Percentiles rank a stretch among this genome's conserved stretches.
Conservation (phyloP, 257 asterid species). For the Henckelia pumila region DNA sequence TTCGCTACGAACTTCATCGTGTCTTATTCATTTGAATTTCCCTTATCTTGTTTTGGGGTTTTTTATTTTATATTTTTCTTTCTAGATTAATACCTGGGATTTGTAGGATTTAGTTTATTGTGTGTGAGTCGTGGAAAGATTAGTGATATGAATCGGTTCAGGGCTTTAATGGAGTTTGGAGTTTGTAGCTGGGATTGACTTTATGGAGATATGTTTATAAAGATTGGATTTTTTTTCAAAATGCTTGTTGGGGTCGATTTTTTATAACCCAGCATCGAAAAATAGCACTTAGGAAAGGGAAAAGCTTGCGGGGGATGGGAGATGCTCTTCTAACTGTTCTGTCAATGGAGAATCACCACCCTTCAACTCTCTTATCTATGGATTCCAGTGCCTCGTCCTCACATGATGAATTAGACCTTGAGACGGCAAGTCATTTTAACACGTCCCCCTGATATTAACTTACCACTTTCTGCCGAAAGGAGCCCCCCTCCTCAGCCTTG, state of each 20-base stretch:
- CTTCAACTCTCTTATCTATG: conserved; percentile 89
- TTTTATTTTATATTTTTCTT: conserved; percentile 8
- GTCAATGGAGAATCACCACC: conserved; percentile 85
- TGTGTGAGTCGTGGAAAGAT: conserved; percentile 26
- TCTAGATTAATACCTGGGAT: not conserved
- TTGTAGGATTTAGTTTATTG: conserved; percentile 26
- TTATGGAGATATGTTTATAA: conserved; percentile 19
- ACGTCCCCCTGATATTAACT: conserved; percentile 86
- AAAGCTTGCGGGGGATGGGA: conserved; percentile 51
- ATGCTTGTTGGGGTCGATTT: conserved; percentile 34
- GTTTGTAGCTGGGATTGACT: conserved; percentile 35
- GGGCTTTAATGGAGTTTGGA: conserved; percentile 31
- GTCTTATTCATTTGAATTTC: conserved; percentile 19
- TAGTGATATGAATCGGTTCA: conserved; percentile 23
- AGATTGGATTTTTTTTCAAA: conserved; percentile 33
- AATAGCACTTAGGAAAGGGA: conserved; percentile 21
- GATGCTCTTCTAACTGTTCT: conserved; percentile 65
- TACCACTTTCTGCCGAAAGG: conserved; percentile 74
- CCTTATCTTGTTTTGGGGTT: not conserved
- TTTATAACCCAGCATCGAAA: conserved; percentile 19
- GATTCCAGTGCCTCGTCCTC: conserved; percentile 84
- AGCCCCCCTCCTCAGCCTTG: conserved; percentile 76
- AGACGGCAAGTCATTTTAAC: conserved; percentile 60
- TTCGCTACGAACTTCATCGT: conserved; percentile 44
- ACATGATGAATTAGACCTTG: conserved; percentile 75